A percentile compares a stretch with the other conserved stretches of the same genome.
These are phyloP conservation scores for Capsella rubella DNA, from an alignment of 441 rosid species.

Conservation along the genomic window DNA sequence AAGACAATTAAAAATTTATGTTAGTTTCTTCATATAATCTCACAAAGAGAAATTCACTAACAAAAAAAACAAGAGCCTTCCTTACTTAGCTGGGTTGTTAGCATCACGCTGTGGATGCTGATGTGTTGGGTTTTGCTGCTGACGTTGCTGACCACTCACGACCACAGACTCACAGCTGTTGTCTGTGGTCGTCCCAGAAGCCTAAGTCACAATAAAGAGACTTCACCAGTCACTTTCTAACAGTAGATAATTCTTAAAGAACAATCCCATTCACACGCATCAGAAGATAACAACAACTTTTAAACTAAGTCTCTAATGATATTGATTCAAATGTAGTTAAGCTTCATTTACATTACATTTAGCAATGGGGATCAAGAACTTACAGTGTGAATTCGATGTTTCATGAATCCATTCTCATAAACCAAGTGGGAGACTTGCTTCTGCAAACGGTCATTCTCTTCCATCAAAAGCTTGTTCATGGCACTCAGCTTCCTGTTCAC, in stretches of 20 bases:
- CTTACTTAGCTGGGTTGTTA: constrained; percentile 96
- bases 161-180: constrained; percentile 99
- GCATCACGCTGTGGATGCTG: constrained; percentile 93
- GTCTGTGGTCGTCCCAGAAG: constrained; percentile 95
- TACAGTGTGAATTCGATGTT: constrained; percentile 74
- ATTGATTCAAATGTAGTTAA: neutral
- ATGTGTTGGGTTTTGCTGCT: constrained; percentile 91
- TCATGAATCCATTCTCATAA: constrained; percentile 89
- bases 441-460: constrained; percentile 95
- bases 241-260: neutral
- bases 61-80: constrained; percentile 4
- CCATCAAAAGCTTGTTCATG: constrained; percentile 96
- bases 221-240: constrained; percentile 20
- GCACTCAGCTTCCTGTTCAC: constrained; percentile 89
- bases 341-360: neutral
- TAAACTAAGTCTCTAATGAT: neutral
- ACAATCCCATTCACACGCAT: neutral
- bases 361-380: neutral
- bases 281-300: neutral
- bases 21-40: constrained; percentile 6
- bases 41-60: constrained; percentile 10
- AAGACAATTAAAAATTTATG: neutral
- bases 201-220: constrained; percentile 47
- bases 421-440: constrained; percentile 96
- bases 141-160: constrained; percentile 95